Evolutionary conservation across 306 rosid species (phyloP), one percentile per base, ranked within the genome.

Genomic region (Malus asiatica): DNA sequence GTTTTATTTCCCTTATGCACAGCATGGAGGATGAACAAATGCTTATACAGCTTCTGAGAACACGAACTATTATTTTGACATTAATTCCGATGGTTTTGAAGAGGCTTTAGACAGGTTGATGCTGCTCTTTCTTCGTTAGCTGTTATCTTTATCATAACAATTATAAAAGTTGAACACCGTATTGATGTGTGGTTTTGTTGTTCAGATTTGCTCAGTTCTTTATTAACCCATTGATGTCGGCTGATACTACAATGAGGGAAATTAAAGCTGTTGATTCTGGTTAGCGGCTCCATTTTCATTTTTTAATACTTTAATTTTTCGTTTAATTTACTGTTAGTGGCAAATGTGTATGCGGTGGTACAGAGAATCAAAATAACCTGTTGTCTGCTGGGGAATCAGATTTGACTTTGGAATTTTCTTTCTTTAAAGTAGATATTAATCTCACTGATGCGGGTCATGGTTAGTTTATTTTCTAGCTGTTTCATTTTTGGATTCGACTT

Each of bases 201-300:
- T 74, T 63, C 84, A 95, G 99, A 83, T 95, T 95, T 83, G 85
- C 97, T 61, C 97, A 92, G 88, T 95, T 92, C 88, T 95, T 95
- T 82, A 84, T 90, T 73, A 92, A 89, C 65, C 99, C 99, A 19
- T 76, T 95, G 84, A 95, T 95, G 93, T 89, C 91, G n/a, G 88
- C 99, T 83, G 97, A 95, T 83, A 97, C 99, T 78, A 95, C 99
- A 77, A 92, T 15, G 70, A 90, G 99, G 89, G 97, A 95, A 79
- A 95, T 95, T 62, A 95, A 92, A 89, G 97, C 99, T 71, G 97
- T 95, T 83, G 97, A 95, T 89, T 92, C 99, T 85, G 99, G 99
- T 92, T 72, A 74, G 87, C 52, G 14, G 23, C 74, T 79, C 29
- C 67, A 65, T 57, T 25, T 66, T 72, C 40, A 29, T 15, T 73